phyloP scores from a whole-genome alignment of 225 moss, liverwort and hornwort genomes.

The Marchantia paleacea region DNA sequence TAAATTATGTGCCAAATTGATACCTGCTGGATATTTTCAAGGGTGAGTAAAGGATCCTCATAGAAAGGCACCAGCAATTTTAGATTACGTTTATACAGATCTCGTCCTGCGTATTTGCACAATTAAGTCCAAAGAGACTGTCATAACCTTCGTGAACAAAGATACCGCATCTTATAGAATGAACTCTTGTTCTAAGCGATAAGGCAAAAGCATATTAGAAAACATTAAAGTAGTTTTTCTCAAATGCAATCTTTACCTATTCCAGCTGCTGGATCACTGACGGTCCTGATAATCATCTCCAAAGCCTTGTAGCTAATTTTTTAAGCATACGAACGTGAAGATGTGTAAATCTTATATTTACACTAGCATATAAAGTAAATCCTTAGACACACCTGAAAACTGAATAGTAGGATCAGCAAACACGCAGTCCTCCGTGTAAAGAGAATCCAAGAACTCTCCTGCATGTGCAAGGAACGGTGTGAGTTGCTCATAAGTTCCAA shows the following conservation, averaged over 20 bases:
- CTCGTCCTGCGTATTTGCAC: slow-evolving; percentile 48
- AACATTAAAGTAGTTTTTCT: too few species aligned
- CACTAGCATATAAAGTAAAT: not conserved
- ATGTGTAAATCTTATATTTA: not conserved
- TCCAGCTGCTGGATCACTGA: not conserved
- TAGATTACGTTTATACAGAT: slow-evolving; percentile 77
- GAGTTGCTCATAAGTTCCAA: too few species aligned
- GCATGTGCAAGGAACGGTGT: slow-evolving; percentile 5
- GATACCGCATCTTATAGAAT: not conserved
- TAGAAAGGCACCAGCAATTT: slow-evolving; percentile 86
- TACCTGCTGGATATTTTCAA: slow-evolving; percentile 66
- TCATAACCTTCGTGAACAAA: not conserved
- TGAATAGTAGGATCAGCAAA: slow-evolving; percentile 80
- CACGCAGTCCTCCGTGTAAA: slow-evolving; percentile 67
- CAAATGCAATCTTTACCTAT: not conserved
- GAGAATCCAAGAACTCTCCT: slow-evolving; percentile 64
- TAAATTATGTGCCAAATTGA: too few species aligned
- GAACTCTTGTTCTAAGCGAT: too few species aligned
- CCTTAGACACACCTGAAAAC: slow-evolving; percentile 51
- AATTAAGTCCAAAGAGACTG: not conserved
- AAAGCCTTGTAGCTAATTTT: not conserved
- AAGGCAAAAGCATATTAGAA: too few species aligned
- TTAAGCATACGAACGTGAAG: not conserved
- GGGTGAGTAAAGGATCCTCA: slow-evolving; percentile 65
- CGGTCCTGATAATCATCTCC: not conserved